Percentiles rank a stretch among this genome's conserved stretches.
These are phyloP conservation scores for Seminavis robusta DNA, from an alignment of 108 stramenopile species.

Conservation along the genomic window DNA sequence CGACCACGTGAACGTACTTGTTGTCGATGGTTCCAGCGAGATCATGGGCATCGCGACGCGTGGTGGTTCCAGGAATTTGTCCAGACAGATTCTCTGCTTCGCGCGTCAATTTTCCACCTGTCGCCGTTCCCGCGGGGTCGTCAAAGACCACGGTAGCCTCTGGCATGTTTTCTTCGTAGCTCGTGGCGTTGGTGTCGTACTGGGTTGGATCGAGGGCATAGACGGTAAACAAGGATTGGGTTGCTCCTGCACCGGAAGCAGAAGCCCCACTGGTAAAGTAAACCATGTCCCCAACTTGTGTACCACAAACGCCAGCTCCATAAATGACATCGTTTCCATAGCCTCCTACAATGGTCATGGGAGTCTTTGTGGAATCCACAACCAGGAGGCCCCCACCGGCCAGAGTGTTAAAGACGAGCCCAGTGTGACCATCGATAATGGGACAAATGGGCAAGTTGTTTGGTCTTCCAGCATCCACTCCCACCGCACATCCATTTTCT, in stretches of 20 bases:
- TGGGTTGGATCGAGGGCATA: conserved; percentile 12
- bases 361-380: conserved; percentile 10
- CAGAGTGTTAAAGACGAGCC: conserved; percentile 12
- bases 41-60: conserved; percentile 37
- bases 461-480: conserved; percentile 3
- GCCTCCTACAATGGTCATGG: conserved; percentile 31
- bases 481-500: conserved; percentile 15
- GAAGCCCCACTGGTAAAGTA: conserved; percentile 21
- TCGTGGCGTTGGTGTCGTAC: neutral
- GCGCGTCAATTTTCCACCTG: neutral
- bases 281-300: conserved; percentile 2
- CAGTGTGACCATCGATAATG: neutral
- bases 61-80: conserved; percentile 19
- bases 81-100: conserved; percentile 11
- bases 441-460: conserved; percentile 39
- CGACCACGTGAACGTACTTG: conserved; percentile 27
- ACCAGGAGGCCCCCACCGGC: conserved; percentile 32
- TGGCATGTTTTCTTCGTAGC: conserved; percentile 3
- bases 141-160: conserved; percentile 5
- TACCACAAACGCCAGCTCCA: conserved; percentile 31
- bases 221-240: conserved; percentile 16
- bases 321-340: conserved; percentile 15
- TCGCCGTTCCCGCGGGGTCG: conserved; percentile 19
- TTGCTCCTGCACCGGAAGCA: conserved; percentile 4
- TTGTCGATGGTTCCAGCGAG: neutral